Evolutionary conservation across 2,329 filamentous ascomycete species (phyloP).

Genomic region (Lizonia empirigonia): DNA sequence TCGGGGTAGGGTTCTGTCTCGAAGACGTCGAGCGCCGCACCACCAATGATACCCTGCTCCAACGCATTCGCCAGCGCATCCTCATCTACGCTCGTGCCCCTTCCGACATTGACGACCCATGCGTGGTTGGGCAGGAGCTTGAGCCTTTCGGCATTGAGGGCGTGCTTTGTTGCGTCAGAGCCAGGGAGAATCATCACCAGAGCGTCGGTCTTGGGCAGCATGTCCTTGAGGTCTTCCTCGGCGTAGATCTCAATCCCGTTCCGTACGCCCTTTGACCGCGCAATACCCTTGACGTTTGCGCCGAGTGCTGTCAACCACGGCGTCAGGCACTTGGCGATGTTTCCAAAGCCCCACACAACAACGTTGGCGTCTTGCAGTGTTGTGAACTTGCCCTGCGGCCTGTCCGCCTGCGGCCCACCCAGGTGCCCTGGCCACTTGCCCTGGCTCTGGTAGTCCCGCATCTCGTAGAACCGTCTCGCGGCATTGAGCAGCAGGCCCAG

Average conservation of each 20-base stretch:
- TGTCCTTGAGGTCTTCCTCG: conserved; percentile 59
- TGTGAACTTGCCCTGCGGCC: conserved; percentile 62
- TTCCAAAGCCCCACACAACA: conserved; percentile 69
- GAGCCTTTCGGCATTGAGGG: conserved; percentile 64
- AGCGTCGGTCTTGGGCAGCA: conserved; percentile 65
- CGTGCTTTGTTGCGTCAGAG: conserved; percentile 66
- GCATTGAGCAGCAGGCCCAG: conserved; percentile 63
- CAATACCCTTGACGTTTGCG: conserved; percentile 64
- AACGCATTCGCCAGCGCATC: conserved; percentile 69
- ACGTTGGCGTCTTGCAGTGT: conserved; percentile 65
- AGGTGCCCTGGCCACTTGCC: conserved; percentile 66
- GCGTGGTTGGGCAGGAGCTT: conserved; percentile 65
- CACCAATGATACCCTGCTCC: conserved; percentile 70
- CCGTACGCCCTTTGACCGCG: conserved; percentile 62
- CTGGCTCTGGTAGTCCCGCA: conserved; percentile 66
- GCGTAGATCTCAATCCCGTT: conserved; percentile 63
- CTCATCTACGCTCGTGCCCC: conserved; percentile 78
- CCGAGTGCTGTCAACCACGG: conserved; percentile 62
- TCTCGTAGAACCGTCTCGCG: conserved; percentile 64
- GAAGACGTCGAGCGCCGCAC: conserved; percentile 79
- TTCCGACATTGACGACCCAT: conserved; percentile 75
- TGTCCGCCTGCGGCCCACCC: conserved; percentile 65
- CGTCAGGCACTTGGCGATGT: conserved; percentile 66
- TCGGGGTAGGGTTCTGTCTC: conserved; percentile 68
- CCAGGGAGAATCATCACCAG: conserved; percentile 61